phyloP scores from a whole-genome alignment of 306 rosid genomes.

The Trifolium pratense region DNA sequence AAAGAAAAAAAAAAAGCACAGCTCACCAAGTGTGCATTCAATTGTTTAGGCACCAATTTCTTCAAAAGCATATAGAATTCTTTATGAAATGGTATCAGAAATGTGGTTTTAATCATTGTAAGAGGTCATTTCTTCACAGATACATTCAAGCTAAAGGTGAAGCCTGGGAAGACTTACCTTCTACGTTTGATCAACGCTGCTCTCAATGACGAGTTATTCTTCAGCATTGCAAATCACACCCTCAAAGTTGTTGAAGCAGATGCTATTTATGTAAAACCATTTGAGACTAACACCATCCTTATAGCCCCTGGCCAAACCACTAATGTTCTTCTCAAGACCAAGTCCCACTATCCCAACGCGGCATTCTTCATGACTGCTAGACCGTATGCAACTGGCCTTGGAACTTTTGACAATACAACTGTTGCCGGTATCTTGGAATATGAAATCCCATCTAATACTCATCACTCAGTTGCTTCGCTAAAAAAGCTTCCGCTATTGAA shows the following conservation, averaged over 20 bases:
- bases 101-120: not conserved
- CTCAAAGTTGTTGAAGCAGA: slow-evolving; percentile 68
- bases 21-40: not conserved
- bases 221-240: slow-evolving; percentile 73
- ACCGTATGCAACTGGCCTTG: slow-evolving; percentile 58
- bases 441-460: slow-evolving; percentile 34
- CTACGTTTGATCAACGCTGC: slow-evolving; percentile 72
- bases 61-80: not conserved
- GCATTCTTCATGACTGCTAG: slow-evolving; percentile 68
- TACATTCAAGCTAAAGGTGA: slow-evolving; percentile 67
- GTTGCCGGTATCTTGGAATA: slow-evolving; percentile 46
- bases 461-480: slow-evolving; percentile 36
- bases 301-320: slow-evolving; percentile 77
- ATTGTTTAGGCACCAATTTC: not conserved
- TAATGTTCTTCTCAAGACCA: slow-evolving; percentile 67
- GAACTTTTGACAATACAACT: slow-evolving; percentile 74
- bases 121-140: slow-evolving; percentile 40
- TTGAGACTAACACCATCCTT: slow-evolving; percentile 53
- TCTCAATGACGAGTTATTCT: slow-evolving; percentile 68
- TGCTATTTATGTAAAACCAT: slow-evolving; percentile 71
- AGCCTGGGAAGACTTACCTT: slow-evolving; percentile 61
- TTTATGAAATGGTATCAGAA: not conserved
- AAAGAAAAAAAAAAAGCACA: not conserved
- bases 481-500: slow-evolving; percentile 39
- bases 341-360: slow-evolving; percentile 60